phyloP scores from a whole-genome alignment of 257 asterid genomes.

The Solanum medicagineum region DNA sequence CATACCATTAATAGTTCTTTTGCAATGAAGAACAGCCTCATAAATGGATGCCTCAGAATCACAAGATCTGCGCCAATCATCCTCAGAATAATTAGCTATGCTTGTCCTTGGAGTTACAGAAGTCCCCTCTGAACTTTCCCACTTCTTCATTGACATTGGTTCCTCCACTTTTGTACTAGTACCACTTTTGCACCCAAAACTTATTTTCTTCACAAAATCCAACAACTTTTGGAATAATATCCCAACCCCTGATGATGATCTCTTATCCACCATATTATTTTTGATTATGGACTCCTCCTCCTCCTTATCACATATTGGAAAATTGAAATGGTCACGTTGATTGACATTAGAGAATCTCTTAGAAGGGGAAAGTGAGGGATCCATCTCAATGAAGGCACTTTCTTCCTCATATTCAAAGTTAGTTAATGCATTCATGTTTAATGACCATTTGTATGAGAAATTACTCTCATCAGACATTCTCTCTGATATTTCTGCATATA shows the following conservation, averaged over 20 bases:
- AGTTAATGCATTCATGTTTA: slow-evolving; percentile 14
- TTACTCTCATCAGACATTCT: slow-evolving; percentile 9
- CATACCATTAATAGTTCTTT: slow-evolving; percentile 46
- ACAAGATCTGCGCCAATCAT: slow-evolving; percentile 63
- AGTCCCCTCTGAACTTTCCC: slow-evolving; percentile 22
- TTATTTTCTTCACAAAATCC: slow-evolving; percentile 24
- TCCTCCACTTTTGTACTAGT: neutral
- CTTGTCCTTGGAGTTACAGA: slow-evolving; percentile 67
- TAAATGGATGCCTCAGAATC: slow-evolving; percentile 82
- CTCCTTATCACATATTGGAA: slow-evolving; percentile 15
- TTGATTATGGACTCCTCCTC: neutral
- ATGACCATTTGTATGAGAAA: slow-evolving; percentile 56
- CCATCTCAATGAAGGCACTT: slow-evolving; percentile 81
- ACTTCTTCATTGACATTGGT: neutral
- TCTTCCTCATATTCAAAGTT: slow-evolving; percentile 16
- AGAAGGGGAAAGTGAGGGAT: slow-evolving; percentile 76
- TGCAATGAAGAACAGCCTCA: slow-evolving; percentile 92
- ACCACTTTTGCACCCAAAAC: slow-evolving; percentile 14
- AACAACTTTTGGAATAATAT: slow-evolving; percentile 37
- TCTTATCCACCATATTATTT: neutral
- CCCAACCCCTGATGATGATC: neutral
- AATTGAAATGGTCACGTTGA: slow-evolving; percentile 58
- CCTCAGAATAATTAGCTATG: slow-evolving; percentile 33
- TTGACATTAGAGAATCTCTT: slow-evolving; percentile 45
- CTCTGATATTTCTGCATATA: neutral